Evolutionary conservation across 495 filamentous ascomycete species (phyloP).

Genomic region (Thozetella sp.): DNA sequence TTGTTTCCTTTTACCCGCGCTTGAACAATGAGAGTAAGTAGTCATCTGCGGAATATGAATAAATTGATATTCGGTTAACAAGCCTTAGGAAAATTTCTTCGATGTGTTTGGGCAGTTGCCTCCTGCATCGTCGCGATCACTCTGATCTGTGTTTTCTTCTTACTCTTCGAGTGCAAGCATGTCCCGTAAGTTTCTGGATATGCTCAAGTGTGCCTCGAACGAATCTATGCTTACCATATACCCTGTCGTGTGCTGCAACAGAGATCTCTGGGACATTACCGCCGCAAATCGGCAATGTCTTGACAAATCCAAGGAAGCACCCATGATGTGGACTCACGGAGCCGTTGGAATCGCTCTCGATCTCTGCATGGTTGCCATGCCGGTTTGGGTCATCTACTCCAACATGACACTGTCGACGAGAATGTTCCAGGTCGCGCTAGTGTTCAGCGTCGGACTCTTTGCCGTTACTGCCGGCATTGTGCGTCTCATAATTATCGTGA

Average conservation of each 20-base stretch:
- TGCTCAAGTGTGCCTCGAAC: not conserved
- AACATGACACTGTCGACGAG: not conserved
- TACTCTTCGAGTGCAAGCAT: not conserved
- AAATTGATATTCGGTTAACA: not conserved
- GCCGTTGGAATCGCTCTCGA: not conserved
- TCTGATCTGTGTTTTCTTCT: not conserved
- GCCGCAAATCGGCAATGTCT: not conserved
- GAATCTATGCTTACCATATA: not conserved
- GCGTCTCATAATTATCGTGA: not conserved
- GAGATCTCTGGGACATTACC: not conserved
- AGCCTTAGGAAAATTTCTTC: not conserved
- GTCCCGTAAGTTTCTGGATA: not conserved
- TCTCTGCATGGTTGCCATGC: not conserved
- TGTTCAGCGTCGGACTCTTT: not conserved
- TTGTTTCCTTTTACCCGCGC: not conserved
- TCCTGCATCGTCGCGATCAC: not conserved
- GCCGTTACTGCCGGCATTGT: not conserved
- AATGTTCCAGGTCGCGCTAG: not conserved
- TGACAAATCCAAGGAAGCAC: not conserved
- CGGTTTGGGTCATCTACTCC: not conserved
- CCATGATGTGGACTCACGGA: not conserved
- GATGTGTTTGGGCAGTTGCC: not conserved
- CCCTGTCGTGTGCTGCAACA: not conserved
- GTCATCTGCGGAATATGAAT: not conserved
- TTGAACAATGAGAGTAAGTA: not conserved